Evolutionary conservation across 1,284 basidiomycete species (phyloP), one percentile per base, ranked within the genome.

Genomic region (Rhodotorula glutinis): DNA sequence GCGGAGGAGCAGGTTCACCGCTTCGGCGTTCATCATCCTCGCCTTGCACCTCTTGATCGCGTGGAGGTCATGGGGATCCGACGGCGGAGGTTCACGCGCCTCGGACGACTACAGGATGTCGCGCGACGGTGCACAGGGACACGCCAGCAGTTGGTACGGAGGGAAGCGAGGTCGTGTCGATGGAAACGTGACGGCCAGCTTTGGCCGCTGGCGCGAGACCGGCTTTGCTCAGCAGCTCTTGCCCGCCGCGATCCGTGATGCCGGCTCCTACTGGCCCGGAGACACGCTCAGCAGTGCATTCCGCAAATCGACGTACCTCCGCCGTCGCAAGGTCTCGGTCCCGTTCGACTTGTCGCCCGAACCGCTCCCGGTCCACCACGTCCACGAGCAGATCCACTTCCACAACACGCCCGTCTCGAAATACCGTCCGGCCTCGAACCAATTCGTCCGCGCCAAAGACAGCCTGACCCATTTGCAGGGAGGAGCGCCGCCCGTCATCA

Each of bases 341-440:
- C 54, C 62, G 14, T 67, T 60, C 44, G 21, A 57, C 21, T 55
- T 67, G 43, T 66, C 69, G 17, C 30, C 54, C 19, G 58, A 71
- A 23, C 65, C 68, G 5, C 57, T 70, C 11, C 71, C 71, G 14
- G 65, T 72, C 23, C 69, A 66, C 60, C 59, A 67, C 30, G 38
- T 60, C 23, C 58, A 63, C 52, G 67, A 61, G 53, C 63, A 70
- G 43, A 67, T 72, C 46, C 47, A 63, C 57, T 72, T 66, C 46
- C 55, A 62, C 56, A 72, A 72, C 47, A 53, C 62, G 44, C 71
- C 71, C 9, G 29, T 70, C 40, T 70, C 71, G 4, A 29, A 30
- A 17, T 68, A 72, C 49, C 64, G 71, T 5, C 71, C 71, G 23
- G 55, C 62, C 1, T 46, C 59, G 40, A 68, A 65, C 63, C 71